Base-by-base conservation (phyloP, 1,284 basidiomycete genomes). In the Marasmius fiardii region DNA sequence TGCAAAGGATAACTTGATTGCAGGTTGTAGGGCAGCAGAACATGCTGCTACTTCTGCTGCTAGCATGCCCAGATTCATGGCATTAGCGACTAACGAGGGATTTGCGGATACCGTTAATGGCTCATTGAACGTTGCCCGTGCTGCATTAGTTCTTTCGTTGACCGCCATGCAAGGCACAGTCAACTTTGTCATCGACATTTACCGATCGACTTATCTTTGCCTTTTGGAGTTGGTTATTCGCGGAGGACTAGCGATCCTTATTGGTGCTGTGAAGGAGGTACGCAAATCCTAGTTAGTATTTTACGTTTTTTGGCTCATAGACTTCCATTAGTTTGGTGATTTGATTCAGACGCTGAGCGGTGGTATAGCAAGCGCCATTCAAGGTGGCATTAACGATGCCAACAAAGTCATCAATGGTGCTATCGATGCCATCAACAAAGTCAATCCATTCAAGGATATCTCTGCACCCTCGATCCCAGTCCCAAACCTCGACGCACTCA, bases 151-250 rank as follows among this genome's bases (percentile, higher is more conserved):
- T 33, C 74, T 92, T 39, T 75, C 88, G 2, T 75, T 96, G 57
- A 94, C 88, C 0, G 76, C 86, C 41, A 88, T 96, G 81, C 90
- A 95, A 67, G 85, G 78, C 1, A 85, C 96, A 63, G 88, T 96
- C 71, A 90, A 92, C 63, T 98, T 98, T 71, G 82, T 97, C 57
- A 84, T 98, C 63, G 90, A 95, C 71, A 84, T 89, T 53, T 99
- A 98, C 69, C 86, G 93, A 37, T 93, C 92, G 4, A 88, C 95
- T 1, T 86, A 96, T 63, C 78, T 98, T 51, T 98, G 95, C 72
- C 93, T 96, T 61, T 75, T 98, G 61, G 93, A 98, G 73, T 79
- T 98, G 47, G 84, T 93, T 12, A 87, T 99, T 2, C 82, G 87
- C 21, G 93, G 93, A 14, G 86, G 83, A 1, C 75, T 99, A 34